Percentiles rank a stretch among this genome's conserved stretches.
These are phyloP conservation scores for Linanthus parryae DNA, from an alignment of 148 eudicot species.

Conservation along the genomic window DNA sequence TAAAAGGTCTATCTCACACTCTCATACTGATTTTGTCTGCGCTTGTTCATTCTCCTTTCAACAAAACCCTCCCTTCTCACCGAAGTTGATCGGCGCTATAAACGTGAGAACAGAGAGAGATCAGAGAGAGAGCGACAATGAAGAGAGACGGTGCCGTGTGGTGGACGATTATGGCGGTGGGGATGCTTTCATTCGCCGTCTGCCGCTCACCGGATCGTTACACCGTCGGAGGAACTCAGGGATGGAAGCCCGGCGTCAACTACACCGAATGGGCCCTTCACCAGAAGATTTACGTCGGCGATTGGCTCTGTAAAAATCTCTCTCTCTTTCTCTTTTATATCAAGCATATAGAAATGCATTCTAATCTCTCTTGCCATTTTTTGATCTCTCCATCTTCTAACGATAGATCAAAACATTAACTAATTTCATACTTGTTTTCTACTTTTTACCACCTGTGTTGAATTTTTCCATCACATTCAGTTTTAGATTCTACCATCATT, in stretches of 20 bases:
- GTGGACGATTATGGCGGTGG: conserved; percentile 21
- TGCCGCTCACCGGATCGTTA: conserved; percentile 27
- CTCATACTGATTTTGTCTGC: no score
- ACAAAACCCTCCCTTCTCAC: no score
- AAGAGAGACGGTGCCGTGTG: not conserved
- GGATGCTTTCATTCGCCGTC: conserved; percentile 11
- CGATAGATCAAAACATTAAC: no score
- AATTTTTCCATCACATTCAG: no score
- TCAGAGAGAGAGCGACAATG: conserved; percentile 6
- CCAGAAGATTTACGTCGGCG: conserved; percentile 45
- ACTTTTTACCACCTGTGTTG: no score
- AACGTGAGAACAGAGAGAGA: not conserved
- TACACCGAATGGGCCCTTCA: conserved; percentile 45
- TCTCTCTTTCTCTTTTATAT: not conserved
- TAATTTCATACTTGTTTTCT: no score
- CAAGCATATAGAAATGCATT: not conserved
- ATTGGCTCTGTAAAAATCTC: conserved; percentile 48
- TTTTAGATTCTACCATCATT: no score
- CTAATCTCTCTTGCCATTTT: not conserved
- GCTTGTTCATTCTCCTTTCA: no score
- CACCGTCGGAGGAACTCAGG: conserved; percentile 41
- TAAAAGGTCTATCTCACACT: no score
- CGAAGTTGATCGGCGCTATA: no score
- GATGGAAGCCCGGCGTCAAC: conserved; percentile 42
- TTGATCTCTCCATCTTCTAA: no score